A percentile compares a stretch with the other conserved stretches of the same genome.
Conservation (phyloP, 148 eudicot genomes). For the Rheum nobile region DNA sequence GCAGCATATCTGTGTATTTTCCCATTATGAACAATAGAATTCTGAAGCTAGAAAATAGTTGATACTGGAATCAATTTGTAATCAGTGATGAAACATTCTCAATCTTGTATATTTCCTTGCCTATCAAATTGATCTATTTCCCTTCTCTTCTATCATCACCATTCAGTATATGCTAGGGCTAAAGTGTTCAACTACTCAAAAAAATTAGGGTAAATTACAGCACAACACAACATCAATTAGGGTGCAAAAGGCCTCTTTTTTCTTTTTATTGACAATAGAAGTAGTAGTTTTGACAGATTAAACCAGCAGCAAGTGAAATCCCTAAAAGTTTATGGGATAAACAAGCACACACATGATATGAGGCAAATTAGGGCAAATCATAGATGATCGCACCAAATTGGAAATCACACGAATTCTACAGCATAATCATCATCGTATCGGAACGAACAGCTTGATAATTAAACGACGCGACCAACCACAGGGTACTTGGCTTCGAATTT, state of each 20-base stretch:
- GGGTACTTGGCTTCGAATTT: constrained; percentile 95
- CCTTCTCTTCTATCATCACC: no score
- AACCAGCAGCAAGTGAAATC: not conserved
- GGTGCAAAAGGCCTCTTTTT: not conserved
- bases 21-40: not conserved
- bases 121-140: no score
- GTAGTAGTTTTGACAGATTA: not conserved
- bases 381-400: not conserved
- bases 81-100: no score
- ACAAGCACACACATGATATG: not conserved
- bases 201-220: no score
- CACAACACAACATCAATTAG: not conserved
- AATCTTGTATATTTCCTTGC: no score
- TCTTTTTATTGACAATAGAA: not conserved
- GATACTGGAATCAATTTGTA: no score
- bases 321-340: not conserved
- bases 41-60: not conserved
- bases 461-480: constrained; percentile 57
- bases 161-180: no score
- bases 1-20: not conserved
- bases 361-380: not conserved
- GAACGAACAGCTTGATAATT: not conserved
- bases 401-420: not conserved
- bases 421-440: no score
- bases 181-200: no score